A percentile compares a stretch with the other conserved stretches of the same genome.
phyloP scores from a whole-genome alignment of 495 filamentous ascomycete genomes.

The Thermothielavioides terrestris region DNA sequence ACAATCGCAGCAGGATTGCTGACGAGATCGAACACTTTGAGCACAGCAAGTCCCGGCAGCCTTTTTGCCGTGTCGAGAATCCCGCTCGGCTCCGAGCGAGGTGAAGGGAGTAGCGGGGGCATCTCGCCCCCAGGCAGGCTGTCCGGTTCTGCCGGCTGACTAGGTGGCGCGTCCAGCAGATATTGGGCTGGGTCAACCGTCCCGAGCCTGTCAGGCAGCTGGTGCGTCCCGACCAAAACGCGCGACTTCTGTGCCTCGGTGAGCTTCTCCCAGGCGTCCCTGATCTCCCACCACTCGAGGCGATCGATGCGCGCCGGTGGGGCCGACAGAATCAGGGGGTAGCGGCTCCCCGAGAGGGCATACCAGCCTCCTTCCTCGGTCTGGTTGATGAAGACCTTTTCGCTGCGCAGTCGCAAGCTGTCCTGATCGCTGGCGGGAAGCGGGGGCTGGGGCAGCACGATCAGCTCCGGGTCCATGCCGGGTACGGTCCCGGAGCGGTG shows the following conservation, averaged over 20 bases:
- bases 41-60: constrained; percentile 29
- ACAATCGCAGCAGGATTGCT: constrained; percentile 40
- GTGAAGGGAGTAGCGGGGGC: neutral
- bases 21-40: constrained; percentile 34
- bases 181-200: neutral
- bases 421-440: constrained; percentile 54
- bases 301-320: constrained; percentile 58
- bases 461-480: constrained; percentile 52
- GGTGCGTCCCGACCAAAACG: constrained; percentile 41
- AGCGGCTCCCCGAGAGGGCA: constrained; percentile 79
- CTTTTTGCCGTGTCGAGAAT: constrained; percentile 29
- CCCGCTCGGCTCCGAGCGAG: constrained; percentile 16
- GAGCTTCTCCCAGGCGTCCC: constrained; percentile 22
- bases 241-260: constrained; percentile 29
- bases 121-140: neutral
- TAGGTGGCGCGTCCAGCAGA: constrained; percentile 4
- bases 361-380: constrained; percentile 85
- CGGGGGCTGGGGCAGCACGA: constrained; percentile 78
- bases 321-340: constrained; percentile 72
- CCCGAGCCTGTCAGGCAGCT: constrained; percentile 23
- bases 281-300: constrained; percentile 45
- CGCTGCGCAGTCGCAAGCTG: constrained; percentile 46
- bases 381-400: constrained; percentile 76
- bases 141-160: neutral
- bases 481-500: constrained; percentile 53